Base-by-base conservation (phyloP, 768 basidiomycete genomes). In the Phlegmacium glaucopus region DNA sequence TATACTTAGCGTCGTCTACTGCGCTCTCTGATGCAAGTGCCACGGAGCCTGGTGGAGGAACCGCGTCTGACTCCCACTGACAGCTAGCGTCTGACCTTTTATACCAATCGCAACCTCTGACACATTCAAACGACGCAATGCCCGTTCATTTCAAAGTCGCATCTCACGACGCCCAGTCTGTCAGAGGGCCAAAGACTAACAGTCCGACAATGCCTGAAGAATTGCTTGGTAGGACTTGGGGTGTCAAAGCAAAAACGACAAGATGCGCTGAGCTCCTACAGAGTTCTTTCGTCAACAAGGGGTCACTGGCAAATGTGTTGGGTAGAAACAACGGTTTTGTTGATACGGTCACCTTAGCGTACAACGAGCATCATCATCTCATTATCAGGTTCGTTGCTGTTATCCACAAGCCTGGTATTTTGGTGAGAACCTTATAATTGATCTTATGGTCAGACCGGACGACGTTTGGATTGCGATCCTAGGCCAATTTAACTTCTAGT, bases 391-490 rank as follows among this genome's bases (percentile, higher is more conserved):
- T 12, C 6, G 48, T 22, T 18, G 5, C 16, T 25, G 18, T 4
- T n/a, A n/a, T n/a, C n/a, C n/a, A n/a, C n/a, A n/a, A n/a, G n/a
- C n/a, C n/a, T n/a, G n/a, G n/a, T n/a, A n/a, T n/a, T n/a, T n/a
- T n/a, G n/a, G n/a, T n/a, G n/a, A n/a, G n/a, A n/a, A n/a, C n/a
- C n/a, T n/a, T n/a, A n/a, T n/a, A n/a, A n/a, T n/a, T n/a, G n/a
- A n/a, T n/a, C 6, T 22, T 30, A 12, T 37, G 35, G 5, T 9
- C 32, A 39, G 49, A 34, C 46, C 57, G 4, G 57, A 61, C 25
- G 57, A 61, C 32, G 61, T 76, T 15, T 74, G 75, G 68, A 55
- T 66, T 9, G 64, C 68, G 4, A 69, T 70, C 41, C 47, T 69
- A 4, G 47, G 45, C 11, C 70, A 72, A 41, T 51, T 71, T 50